Evolutionary conservation across 1,284 basidiomycete genomes (phyloP), one percentile per base, ranked within the genome.

Genomic region (Grifola frondosa): DNA sequence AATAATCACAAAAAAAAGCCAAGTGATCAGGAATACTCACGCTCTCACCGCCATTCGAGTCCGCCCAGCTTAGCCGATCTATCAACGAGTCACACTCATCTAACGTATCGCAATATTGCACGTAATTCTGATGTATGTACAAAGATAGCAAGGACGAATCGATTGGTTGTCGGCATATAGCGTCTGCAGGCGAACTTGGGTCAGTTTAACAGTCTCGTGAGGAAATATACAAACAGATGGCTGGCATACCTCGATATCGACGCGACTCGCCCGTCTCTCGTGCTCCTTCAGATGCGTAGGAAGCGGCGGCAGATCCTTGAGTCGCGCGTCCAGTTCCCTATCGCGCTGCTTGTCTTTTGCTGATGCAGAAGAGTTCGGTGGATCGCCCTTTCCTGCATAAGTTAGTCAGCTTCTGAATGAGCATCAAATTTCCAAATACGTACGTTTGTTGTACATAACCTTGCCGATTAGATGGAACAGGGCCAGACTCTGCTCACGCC

Each of bases 381-480:
- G 72, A 57, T 91, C 89, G 3, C 78, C 80, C 62, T 88, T 88
- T 5, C 89, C 88, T 91, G 45, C 5, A 46, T 2, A 17, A 17
- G 37, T 15, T 13, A 6, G 20, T 37, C 21, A 48, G 12, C 11
- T 7, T n/a, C 6, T 42, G 11, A 38, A 24, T 20, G 16, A 40
- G n/a, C 13, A 7, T 15, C 23, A 21, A 13, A 26, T 2, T 11
- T 13, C 24, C n/a, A 12, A 3, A 2, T 1, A 67, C 80, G 46
- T 45, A 91, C 96, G 81, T 66, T 98, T 99, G 65, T 97, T 98
- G 64, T 96, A 99, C 37, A 99, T 66, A 3, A 98, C 78, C 66
- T 91, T 96, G 6, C 96, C 97, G 26, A 99, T 70, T 6, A 97
- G 71, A 67, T 98, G 97, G 59, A 98, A 99, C 29, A 99, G 69